A percentile compares a stretch with the other conserved stretches of the same genome.
Conservation (phyloP, 805 yeast species). For the Kodamaea leandrae region DNA sequence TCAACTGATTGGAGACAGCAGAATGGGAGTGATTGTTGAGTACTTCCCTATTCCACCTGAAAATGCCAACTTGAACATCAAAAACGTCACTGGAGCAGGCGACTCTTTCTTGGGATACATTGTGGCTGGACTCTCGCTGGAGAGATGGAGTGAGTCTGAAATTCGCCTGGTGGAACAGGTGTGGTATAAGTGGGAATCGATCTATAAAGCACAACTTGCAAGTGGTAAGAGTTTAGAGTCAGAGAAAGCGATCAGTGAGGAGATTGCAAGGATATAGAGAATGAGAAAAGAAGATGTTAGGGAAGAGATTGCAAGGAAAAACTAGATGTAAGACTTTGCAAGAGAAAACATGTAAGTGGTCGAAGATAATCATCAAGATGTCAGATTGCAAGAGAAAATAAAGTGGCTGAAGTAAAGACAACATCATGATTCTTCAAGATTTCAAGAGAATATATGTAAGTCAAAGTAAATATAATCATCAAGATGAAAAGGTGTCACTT, state of each 20-base stretch:
- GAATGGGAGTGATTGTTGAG: slow-evolving; percentile 58
- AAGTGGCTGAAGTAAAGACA: too few species aligned
- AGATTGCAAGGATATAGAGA: slow-evolving; percentile 12
- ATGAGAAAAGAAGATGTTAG: not conserved
- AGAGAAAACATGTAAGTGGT: too few species aligned
- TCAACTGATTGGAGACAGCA: not conserved
- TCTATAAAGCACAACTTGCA: slow-evolving; percentile 40
- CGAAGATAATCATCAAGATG: too few species aligned
- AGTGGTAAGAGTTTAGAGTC: slow-evolving; percentile 30
- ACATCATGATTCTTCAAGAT: too few species aligned
- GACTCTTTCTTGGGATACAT: slow-evolving; percentile 74
- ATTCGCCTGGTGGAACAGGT: slow-evolving; percentile 30
- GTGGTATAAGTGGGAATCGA: slow-evolving; percentile 35
- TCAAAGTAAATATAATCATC: too few species aligned
- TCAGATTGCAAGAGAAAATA: too few species aligned
- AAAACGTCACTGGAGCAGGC: slow-evolving; percentile 86
- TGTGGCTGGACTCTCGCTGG: slow-evolving; percentile 26
- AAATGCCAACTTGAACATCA: slow-evolving; percentile 33
- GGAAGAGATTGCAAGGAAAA: too few species aligned
- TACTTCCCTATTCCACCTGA: slow-evolving; percentile 50
- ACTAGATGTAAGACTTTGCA: too few species aligned
- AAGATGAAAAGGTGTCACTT: too few species aligned
- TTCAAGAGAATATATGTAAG: too few species aligned
- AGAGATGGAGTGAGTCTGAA: slow-evolving; percentile 26
- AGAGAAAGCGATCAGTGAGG: slow-evolving; percentile 25